Percentiles rank a stretch among this genome's conserved stretches.
These are phyloP conservation scores for Candolleomyces efflorescens DNA, from an alignment of 768 basidiomycete species.

Conservation along the genomic window DNA sequence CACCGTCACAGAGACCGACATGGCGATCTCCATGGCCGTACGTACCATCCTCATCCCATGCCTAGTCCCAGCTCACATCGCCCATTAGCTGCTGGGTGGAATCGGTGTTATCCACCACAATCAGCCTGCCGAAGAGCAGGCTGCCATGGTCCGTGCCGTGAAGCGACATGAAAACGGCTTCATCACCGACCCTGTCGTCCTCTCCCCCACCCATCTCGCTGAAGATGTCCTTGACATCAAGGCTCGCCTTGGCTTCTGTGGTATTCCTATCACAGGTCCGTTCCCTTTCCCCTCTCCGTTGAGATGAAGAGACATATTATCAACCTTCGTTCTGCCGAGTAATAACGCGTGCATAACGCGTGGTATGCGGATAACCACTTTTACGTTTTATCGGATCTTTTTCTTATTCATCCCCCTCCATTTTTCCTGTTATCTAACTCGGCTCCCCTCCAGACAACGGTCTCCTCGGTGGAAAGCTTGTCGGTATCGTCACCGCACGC, in stretches of 20 bases:
- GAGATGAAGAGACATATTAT: conserved; percentile 45
- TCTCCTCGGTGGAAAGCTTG: conserved; percentile 80
- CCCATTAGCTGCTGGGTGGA: conserved; percentile 75
- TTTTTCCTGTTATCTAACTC: conserved; percentile 2
- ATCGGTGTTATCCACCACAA: conserved; percentile 99
- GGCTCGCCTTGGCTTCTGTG: conserved; percentile 86
- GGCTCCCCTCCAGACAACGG: conserved; percentile 63
- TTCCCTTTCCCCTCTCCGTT: conserved; percentile 15
- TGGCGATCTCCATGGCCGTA: conserved; percentile 92
- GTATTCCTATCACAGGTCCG: conserved; percentile 96
- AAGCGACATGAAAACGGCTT: conserved; percentile 99
- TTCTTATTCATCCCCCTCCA: conserved; percentile 2
- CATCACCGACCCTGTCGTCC: conserved; percentile 90
- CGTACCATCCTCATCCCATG: conserved; percentile 25
- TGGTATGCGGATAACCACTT: conserved; percentile 64
- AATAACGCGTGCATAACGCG: conserved; percentile 52
- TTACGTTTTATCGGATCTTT: conserved; percentile 32
- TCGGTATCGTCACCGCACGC: conserved; percentile 95
- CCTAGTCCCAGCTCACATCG: conserved; percentile 13
- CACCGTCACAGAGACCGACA: conserved; percentile 93
- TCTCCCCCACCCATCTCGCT: conserved; percentile 72
- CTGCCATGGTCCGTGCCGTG: conserved; percentile 95
- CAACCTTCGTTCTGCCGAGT: conserved; percentile 93
- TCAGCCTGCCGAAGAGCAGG: conserved; percentile 78
- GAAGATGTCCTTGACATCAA: conserved; percentile 94